These are phyloP conservation scores for Tolypocladium pustulatum DNA, from an alignment of 2,329 filamentous ascomycete species.

Conservation along the genomic window DNA sequence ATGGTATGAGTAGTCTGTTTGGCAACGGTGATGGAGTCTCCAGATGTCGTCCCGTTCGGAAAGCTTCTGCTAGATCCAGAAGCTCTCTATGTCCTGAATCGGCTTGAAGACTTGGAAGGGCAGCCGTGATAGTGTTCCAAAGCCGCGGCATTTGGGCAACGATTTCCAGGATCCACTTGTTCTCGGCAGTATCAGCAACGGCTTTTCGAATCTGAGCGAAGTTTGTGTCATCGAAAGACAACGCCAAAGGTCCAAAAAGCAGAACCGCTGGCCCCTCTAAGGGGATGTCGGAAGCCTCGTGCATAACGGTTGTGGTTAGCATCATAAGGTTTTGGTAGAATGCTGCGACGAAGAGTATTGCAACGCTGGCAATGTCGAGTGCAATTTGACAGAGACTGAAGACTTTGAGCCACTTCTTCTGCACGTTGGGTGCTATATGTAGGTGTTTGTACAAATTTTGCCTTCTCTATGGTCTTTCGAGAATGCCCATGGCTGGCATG, in stretches of 20 bases:
- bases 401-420: no score
- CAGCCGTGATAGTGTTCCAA: background rate
- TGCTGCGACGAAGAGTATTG: background rate
- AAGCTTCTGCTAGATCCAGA: background rate
- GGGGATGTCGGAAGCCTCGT: background rate
- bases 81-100: background rate
- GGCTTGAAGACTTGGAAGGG: background rate
- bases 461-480: background rate
- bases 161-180: background rate
- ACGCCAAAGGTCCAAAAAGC: background rate
- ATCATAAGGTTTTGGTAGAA: background rate
- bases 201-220: background rate
- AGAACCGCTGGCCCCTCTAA: background rate
- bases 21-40: constrained; percentile 9
- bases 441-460: no score
- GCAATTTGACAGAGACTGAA: no score
- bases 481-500: background rate
- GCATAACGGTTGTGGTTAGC: background rate
- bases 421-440: no score
- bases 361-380: background rate
- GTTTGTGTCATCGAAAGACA: background rate
- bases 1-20: constrained; percentile 22
- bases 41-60: background rate
- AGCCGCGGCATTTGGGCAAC: background rate
- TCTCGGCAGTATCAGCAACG: background rate